Evolutionary conservation across 768 basidiomycete species (phyloP).

Genomic region (Leccinum subtestaceum): DNA sequence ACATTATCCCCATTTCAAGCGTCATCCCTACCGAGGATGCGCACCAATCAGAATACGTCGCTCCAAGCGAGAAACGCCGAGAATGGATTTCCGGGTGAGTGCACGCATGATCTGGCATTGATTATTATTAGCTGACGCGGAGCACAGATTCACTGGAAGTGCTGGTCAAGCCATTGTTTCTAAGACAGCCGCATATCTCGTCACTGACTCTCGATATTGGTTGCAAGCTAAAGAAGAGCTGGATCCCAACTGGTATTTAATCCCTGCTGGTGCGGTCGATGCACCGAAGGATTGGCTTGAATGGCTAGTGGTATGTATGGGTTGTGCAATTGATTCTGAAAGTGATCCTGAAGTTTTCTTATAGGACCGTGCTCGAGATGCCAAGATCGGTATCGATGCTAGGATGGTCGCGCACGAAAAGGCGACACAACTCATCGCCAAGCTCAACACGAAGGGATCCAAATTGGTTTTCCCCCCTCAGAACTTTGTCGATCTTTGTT

Average conservation of each 20-base stretch:
- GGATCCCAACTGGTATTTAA: conserved; percentile 70
- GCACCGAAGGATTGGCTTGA: conserved; percentile 75
- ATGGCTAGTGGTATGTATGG: conserved; percentile 62
- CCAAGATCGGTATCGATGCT: conserved; percentile 79
- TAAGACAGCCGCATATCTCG: conserved; percentile 61
- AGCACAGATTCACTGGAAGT: conserved; percentile 57
- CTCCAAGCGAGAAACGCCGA: conserved; percentile 70
- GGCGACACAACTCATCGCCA: conserved; percentile 56
- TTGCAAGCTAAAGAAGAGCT: conserved; percentile 68
- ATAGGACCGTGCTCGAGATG: conserved; percentile 39
- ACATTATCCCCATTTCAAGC: conserved; percentile 37
- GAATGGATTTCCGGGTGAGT: conserved; percentile 76
- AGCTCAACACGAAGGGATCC: conserved; percentile 50
- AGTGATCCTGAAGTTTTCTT: conserved; percentile 5
- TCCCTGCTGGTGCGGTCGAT: conserved; percentile 51
- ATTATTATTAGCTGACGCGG: conserved; percentile 11
- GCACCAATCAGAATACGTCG: conserved; percentile 81
- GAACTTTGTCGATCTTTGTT: conserved; percentile 80
- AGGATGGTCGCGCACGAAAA: conserved; percentile 77
- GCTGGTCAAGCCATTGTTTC: conserved; percentile 74
- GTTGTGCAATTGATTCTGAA: neutral
- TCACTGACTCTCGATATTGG: conserved; percentile 85
- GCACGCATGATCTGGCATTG: conserved; percentile 28
- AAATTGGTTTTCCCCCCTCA: conserved; percentile 78
- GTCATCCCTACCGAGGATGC: conserved; percentile 78